Conservation (phyloP, 768 basidiomycete genomes). For the Pleurotus tuoliensis region DNA sequence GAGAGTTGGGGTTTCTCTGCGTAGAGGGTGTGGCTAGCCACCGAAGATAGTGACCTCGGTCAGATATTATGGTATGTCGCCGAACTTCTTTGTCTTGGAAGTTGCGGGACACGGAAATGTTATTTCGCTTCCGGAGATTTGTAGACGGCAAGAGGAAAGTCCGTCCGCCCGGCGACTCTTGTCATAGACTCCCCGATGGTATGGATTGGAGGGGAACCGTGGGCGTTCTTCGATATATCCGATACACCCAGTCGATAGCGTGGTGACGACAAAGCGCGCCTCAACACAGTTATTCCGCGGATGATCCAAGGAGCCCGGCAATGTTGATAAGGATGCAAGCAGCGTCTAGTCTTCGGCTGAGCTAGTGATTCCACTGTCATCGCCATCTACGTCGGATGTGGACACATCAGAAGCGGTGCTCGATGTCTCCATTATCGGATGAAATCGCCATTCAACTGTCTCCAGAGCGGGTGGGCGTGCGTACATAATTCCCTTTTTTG, state of each 20-base stretch:
- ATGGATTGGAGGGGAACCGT: not conserved
- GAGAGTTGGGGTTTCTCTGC: too few relatives aligned
- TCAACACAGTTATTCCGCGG: slow-evolving; percentile 1
- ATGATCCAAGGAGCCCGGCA: not conserved
- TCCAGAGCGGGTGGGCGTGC: slow-evolving; percentile 3
- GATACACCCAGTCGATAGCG: not conserved
- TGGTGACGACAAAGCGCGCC: not conserved
- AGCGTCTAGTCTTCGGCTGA: slow-evolving; percentile 1
- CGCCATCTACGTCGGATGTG: slow-evolving; percentile 1
- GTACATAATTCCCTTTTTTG: not conserved
- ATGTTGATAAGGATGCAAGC: not conserved
- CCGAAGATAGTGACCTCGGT: too few relatives aligned
- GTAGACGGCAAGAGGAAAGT: too few relatives aligned
- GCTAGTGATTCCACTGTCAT: slow-evolving; percentile 1
- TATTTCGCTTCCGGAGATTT: too few relatives aligned
- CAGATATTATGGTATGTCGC: too few relatives aligned
- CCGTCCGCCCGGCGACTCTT: too few relatives aligned
- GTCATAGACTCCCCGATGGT: too few relatives aligned
- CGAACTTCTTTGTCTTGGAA: too few relatives aligned
- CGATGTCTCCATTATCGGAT: slow-evolving; percentile 1
- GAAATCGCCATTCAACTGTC: slow-evolving; percentile 5
- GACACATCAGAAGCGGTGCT: slow-evolving; percentile 8
- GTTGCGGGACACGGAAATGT: too few relatives aligned
- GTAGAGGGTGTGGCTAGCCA: too few relatives aligned
- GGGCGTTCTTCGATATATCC: not conserved